A percentile compares a stretch with the other conserved stretches of the same genome.
Conservation (phyloP, 805 yeast species). For the Cyberlindnera mycetangii region DNA sequence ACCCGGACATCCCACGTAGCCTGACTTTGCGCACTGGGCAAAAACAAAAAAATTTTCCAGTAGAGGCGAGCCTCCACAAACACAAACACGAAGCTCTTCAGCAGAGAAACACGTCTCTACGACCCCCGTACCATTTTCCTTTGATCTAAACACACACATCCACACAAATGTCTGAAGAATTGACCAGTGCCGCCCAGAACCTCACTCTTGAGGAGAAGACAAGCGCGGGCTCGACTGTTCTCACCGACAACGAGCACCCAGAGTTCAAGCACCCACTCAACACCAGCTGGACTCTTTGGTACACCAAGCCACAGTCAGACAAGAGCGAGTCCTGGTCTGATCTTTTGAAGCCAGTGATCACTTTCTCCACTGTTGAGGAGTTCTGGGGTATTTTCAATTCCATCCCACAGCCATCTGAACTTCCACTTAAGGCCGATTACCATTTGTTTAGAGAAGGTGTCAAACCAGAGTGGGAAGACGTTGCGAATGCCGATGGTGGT, state of each 20-base stretch:
- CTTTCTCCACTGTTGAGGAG: slow-evolving; percentile 93
- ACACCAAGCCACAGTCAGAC: slow-evolving; percentile 86
- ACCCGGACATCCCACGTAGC: slow-evolving; percentile 14
- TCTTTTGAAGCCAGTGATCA: slow-evolving; percentile 86
- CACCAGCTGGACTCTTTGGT: slow-evolving; percentile 95
- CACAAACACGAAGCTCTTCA: slow-evolving; percentile 3
- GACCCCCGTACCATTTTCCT: slow-evolving; percentile 6
- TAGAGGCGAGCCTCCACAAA: slow-evolving; percentile 4
- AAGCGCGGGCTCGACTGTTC: slow-evolving; percentile 15
- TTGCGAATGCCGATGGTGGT: slow-evolving; percentile 84
- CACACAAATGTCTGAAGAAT: slow-evolving; percentile 27
- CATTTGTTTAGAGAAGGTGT: slow-evolving; percentile 92
- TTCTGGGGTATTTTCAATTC: slow-evolving; percentile 98
- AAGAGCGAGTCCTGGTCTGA: slow-evolving; percentile 84
- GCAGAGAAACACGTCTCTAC: slow-evolving; percentile 17
- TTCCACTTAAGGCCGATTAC: slow-evolving; percentile 91
- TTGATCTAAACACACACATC: slow-evolving; percentile 1
- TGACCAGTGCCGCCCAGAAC: slow-evolving; percentile 27
- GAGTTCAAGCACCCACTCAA: slow-evolving; percentile 74
- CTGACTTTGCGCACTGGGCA: too few species aligned
- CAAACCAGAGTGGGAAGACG: slow-evolving; percentile 99
- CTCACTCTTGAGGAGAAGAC: slow-evolving; percentile 21
- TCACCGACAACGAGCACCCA: slow-evolving; percentile 25
- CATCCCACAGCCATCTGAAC: slow-evolving; percentile 85
- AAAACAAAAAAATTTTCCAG: slow-evolving; percentile 18